Evolutionary conservation across 2,329 filamentous ascomycete genomes (phyloP).

Genomic region (Colletotrichum eleusines): DNA sequence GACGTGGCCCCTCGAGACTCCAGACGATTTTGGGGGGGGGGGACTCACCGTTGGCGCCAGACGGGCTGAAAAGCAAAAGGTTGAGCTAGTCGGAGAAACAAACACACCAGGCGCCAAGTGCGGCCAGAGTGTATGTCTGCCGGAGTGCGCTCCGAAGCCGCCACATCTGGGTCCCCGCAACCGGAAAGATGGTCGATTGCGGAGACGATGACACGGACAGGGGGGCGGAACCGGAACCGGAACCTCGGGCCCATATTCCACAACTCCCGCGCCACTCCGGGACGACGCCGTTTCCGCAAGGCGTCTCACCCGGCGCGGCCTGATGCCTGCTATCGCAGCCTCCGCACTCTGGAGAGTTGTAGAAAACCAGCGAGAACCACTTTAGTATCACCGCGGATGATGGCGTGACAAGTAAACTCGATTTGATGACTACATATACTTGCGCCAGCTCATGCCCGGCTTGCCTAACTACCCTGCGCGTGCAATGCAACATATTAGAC

Average conservation of each 20-base stretch:
- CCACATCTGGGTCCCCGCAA: background rate
- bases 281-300: background rate
- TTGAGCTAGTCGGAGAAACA: background rate
- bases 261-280: background rate
- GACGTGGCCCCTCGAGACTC: constrained; percentile 1
- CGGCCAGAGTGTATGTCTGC: background rate
- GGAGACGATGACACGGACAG: background rate
- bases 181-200: background rate
- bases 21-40: no score
- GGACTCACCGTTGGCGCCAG: background rate
- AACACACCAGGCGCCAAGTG: background rate
- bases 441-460: constrained; percentile 11
- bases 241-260: background rate
- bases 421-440: constrained; percentile 19
- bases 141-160: background rate
- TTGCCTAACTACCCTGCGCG: constrained; percentile 21
- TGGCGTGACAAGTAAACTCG: background rate
- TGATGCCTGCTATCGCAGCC: background rate
- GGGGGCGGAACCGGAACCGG: background rate
- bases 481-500: constrained; percentile 29
- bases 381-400: no score
- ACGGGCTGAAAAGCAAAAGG: background rate
- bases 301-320: background rate
- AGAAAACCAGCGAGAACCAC: background rate
- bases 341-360: no score